A percentile compares a stretch with the other conserved stretches of the same genome.
These are phyloP conservation scores for Nakazawaea wyomingensis DNA, from an alignment of 805 yeast species.

Conservation along the genomic window DNA sequence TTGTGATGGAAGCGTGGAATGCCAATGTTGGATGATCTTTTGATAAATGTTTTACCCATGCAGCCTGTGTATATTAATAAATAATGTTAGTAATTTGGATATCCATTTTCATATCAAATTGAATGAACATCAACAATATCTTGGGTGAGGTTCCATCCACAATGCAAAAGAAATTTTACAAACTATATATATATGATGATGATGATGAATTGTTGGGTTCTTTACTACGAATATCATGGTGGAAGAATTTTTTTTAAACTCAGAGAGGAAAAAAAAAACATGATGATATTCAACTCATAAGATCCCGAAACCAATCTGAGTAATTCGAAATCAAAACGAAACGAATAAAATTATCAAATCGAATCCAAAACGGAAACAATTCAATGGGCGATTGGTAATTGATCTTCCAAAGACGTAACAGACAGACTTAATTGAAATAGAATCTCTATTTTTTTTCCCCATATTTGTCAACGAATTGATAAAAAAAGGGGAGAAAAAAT, in stretches of 20 bases:
- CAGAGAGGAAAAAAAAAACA: too few relatives aligned
- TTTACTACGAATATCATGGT: conserved; percentile 75
- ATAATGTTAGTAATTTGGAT: conserved; percentile 29
- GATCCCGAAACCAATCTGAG: conserved; percentile 42
- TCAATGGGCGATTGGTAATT: conserved; percentile 52
- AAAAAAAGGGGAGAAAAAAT: background rate
- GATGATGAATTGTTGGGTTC: conserved; percentile 57
- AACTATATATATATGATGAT: conserved; percentile 10
- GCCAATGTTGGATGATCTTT: conserved; percentile 92
- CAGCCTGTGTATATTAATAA: conserved; percentile 62
- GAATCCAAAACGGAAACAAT: conserved; percentile 43
- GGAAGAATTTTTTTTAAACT: conserved; percentile 20
- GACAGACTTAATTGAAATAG: conserved; percentile 56
- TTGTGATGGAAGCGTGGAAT: conserved; percentile 95
- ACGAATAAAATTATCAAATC: conserved; percentile 30
- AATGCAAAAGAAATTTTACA: conserved; percentile 4
- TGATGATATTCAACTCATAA: conserved; percentile 76
- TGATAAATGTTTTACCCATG: conserved; percentile 95
- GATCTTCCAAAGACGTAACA: conserved; percentile 98
- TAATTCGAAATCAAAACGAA: conserved; percentile 39
- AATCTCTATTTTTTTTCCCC: conserved; percentile 13
- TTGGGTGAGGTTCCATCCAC: background rate
- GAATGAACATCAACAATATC: too few relatives aligned
- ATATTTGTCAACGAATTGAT: too few relatives aligned
- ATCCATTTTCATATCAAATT: background rate